Evolutionary conservation across 2,329 filamentous ascomycete species (phyloP), one percentile per base, ranked within the genome.

Genomic region (Sporothrix mexicana): DNA sequence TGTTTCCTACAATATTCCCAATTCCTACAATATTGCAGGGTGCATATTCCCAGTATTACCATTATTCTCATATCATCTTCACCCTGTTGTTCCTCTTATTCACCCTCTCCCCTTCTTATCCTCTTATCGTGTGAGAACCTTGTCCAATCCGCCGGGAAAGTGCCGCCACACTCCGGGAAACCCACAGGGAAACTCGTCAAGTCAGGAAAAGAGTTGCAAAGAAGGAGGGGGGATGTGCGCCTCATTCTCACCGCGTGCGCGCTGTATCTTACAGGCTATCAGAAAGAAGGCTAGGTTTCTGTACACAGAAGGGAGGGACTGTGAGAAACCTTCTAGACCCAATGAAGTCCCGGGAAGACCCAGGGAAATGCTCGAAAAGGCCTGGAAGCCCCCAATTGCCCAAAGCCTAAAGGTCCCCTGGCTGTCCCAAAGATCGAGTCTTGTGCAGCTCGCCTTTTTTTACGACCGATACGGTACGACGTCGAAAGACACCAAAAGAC

Each of bases 391-490:
- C 30, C 30, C 30, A 36, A 36, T 6, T 7, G 30, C 30, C 30
- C n/a, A n/a, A n/a, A n/a, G n/a, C n/a, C n/a, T n/a, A n/a, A n/a
- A n/a, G n/a, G n/a, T n/a, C n/a, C n/a, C 30, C 30, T 36, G 30
- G 30, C 30, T 36, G 36, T 62, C 59, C 59, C n/a, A 62, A 43
- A 13, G 41, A 20, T 23, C 59, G 36, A 64, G n/a, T 36, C 4
- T 64, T 45, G 17, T 23, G 59, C 59, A 64, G 36, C 59, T 64
- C n/a, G 36, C 45, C 9, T 62, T 62, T n/a, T 17, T n/a, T 45
- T 20, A 45, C n/a, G 59, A 43, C 59, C 59, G 59, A 45, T 64
- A 45, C 59, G 59, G 20, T 20, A 64, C 45, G n/a, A 64, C 59
- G 59, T 9, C 36, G 6, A 43, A 62, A 13, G 17, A 6, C 59